phyloP scores from a whole-genome alignment of 2,329 filamentous ascomycete species.

The Clonostachys chloroleuca region DNA sequence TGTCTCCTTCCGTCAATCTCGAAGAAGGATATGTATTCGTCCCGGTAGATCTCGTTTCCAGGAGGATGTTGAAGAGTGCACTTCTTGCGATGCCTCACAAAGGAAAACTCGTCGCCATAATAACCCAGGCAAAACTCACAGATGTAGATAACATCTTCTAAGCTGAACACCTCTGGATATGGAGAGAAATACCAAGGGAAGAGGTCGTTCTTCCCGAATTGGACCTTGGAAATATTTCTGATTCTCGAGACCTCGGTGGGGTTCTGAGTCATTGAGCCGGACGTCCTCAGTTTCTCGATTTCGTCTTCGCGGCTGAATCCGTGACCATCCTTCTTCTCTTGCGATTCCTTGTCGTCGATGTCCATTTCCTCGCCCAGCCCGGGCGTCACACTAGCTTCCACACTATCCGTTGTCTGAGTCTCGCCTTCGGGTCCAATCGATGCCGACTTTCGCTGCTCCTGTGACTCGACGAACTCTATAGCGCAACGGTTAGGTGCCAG shows the following conservation, averaged over 20 bases:
- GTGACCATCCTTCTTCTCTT: slow-evolving; percentile 41
- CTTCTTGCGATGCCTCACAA: slow-evolving; percentile 81
- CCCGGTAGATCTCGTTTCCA: slow-evolving; percentile 96
- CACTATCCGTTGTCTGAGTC: slow-evolving; percentile 34
- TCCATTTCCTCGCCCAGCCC: slow-evolving; percentile 47
- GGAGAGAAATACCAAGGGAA: slow-evolving; percentile 99
- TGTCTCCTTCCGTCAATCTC: slow-evolving; percentile 95
- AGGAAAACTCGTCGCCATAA: slow-evolving; percentile 78
- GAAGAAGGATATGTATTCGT: slow-evolving; percentile 91
- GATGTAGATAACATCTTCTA: slow-evolving; percentile 88
- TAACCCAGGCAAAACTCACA: slow-evolving; percentile 97
- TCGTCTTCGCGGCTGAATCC: slow-evolving; percentile 79
- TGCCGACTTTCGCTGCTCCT: slow-evolving; percentile 37
- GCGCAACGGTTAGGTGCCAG: neutral
- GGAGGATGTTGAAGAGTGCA: slow-evolving; percentile 90
- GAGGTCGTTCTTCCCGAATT: slow-evolving; percentile 88
- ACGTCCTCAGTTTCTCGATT: slow-evolving; percentile 91
- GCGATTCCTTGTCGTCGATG: slow-evolving; percentile 42
- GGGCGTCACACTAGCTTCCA: slow-evolving; percentile 39
- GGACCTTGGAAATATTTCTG: slow-evolving; percentile 87
- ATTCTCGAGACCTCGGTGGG: slow-evolving; percentile 95
- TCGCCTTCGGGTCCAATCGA: slow-evolving; percentile 36
- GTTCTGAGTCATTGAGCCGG: slow-evolving; percentile 98
- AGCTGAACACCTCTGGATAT: slow-evolving; percentile 84
- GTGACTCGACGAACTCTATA: slow-evolving; percentile 42